Percentiles rank a stretch among this genome's conserved stretches.
These are phyloP conservation scores for Apiotrichum sp. DNA, from an alignment of 1,284 basidiomycete genomes.

Conservation along the genomic window DNA sequence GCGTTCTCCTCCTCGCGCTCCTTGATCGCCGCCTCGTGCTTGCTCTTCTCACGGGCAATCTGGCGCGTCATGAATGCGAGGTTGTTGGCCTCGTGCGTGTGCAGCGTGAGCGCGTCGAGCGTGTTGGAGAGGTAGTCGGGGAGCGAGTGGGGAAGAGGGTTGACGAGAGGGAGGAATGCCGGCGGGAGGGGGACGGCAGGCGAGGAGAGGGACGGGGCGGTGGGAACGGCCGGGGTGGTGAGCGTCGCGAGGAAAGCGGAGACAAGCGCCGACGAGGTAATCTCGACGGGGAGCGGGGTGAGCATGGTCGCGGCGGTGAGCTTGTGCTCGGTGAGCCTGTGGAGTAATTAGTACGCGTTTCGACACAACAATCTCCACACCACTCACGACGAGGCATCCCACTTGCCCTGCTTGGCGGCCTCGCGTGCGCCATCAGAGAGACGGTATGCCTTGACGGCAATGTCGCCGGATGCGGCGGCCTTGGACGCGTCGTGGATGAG, in stretches of 20 bases:
- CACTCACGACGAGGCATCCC: constrained; percentile 72
- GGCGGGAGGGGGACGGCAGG: constrained; percentile 45
- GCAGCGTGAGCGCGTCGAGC: constrained; percentile 74
- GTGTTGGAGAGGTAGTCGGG: constrained; percentile 62
- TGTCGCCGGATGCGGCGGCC: constrained; percentile 68
- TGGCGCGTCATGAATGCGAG: constrained; percentile 87
- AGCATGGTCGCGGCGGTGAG: constrained; percentile 87
- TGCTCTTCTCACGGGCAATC: constrained; percentile 78
- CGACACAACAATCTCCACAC: not conserved
- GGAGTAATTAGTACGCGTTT: not conserved
- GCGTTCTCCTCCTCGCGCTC: constrained; percentile 89
- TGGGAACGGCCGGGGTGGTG: constrained; percentile 44
- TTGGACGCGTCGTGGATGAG: constrained; percentile 73
- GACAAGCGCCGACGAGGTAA: constrained; percentile 80
- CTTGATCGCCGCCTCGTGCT: constrained; percentile 70
- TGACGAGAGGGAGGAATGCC: constrained; percentile 52
- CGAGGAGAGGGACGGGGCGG: constrained; percentile 33
- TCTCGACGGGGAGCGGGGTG: constrained; percentile 79
- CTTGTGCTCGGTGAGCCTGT: constrained; percentile 73
- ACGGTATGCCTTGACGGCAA: constrained; percentile 85
- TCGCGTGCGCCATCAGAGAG: constrained; percentile 76
- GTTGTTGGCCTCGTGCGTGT: constrained; percentile 87
- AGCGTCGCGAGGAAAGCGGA: constrained; percentile 76
- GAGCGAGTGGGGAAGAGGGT: constrained; percentile 51
- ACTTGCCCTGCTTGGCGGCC: constrained; percentile 78